Conservation (phyloP, 2,329 filamentous ascomycete genomes). For the Hirsutella minnesotensis region DNA sequence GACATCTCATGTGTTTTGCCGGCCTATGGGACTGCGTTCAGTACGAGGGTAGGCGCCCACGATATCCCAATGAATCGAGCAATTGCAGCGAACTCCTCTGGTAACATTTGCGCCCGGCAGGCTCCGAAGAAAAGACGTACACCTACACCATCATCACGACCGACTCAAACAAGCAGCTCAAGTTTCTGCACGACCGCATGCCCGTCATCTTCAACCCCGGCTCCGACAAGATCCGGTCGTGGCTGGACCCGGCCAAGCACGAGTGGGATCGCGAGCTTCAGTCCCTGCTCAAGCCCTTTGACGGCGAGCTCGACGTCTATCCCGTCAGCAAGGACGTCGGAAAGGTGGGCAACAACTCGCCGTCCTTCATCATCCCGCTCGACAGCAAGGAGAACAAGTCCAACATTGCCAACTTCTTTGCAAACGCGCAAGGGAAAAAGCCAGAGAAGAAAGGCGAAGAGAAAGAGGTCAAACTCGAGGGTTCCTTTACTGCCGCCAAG, state of each 20-base stretch:
- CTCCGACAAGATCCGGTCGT: constrained; percentile 55
- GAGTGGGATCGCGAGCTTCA: constrained; percentile 76
- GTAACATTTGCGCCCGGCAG: no score
- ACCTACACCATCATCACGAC: constrained; percentile 95
- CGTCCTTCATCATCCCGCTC: constrained; percentile 70
- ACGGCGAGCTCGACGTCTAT: constrained; percentile 72
- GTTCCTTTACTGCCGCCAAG: neutral
- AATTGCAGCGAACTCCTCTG: no score
- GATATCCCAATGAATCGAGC: neutral
- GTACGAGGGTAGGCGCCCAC: constrained; percentile 50
- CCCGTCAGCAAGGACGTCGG: constrained; percentile 81
- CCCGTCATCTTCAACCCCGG: constrained; percentile 78
- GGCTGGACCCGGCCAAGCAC: constrained; percentile 62
- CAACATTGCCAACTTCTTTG: constrained; percentile 92
- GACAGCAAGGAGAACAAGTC: constrained; percentile 79
- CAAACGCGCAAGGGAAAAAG: constrained; percentile 32
- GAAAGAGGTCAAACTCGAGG: neutral
- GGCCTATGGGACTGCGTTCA: constrained; percentile 84
- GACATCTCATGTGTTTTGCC: constrained; percentile 75
- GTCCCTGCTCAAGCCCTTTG: constrained; percentile 63
- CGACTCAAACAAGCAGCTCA: constrained; percentile 67
- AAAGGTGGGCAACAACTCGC: constrained; percentile 86
- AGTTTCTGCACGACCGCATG: constrained; percentile 90
- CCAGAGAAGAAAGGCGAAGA: neutral
- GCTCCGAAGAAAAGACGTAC: constrained; percentile 53